Percentiles rank a stretch among this genome's conserved stretches.
These are phyloP conservation scores for Phytophthora uliginosa DNA, from an alignment of 352 stramenopile genomes.

Conservation along the genomic window DNA sequence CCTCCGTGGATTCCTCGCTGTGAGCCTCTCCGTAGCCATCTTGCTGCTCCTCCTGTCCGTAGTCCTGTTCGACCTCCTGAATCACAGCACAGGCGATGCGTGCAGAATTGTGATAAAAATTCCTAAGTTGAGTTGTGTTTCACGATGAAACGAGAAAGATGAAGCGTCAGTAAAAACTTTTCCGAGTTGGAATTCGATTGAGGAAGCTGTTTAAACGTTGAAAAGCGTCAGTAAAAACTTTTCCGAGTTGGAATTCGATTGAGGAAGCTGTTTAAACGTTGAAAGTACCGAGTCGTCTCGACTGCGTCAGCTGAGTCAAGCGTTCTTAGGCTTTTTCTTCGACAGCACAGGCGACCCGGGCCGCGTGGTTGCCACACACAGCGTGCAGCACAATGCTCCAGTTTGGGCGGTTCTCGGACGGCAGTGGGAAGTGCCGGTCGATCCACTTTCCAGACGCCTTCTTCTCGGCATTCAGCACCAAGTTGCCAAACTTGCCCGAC, in stretches of 20 bases:
- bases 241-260: background rate
- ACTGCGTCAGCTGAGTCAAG: background rate
- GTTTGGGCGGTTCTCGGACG: conserved; percentile 35
- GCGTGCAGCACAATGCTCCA: conserved; percentile 61
- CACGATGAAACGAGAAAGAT: background rate
- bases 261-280: background rate
- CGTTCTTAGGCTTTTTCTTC: conserved; percentile 19
- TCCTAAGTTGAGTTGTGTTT: too few relatives aligned
- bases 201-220: too few relatives aligned
- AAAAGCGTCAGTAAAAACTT: background rate
- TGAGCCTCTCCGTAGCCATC: background rate
- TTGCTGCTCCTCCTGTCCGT: conserved; percentile 2
- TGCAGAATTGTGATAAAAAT: background rate
- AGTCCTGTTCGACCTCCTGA: background rate
- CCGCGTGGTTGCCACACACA: conserved; percentile 36
- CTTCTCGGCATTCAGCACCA: conserved; percentile 33
- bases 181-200: too few relatives aligned
- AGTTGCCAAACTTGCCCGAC: conserved; percentile 53
- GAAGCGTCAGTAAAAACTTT: too few relatives aligned
- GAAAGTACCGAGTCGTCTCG: background rate
- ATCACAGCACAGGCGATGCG: conserved; percentile 48
- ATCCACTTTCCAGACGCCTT: conserved; percentile 36
- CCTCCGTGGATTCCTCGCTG: background rate
- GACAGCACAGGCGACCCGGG: conserved; percentile 52
- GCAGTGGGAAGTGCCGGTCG: conserved; percentile 40